phyloP scores from a whole-genome alignment of 805 yeast species.

The Pichia cephalocereana region DNA sequence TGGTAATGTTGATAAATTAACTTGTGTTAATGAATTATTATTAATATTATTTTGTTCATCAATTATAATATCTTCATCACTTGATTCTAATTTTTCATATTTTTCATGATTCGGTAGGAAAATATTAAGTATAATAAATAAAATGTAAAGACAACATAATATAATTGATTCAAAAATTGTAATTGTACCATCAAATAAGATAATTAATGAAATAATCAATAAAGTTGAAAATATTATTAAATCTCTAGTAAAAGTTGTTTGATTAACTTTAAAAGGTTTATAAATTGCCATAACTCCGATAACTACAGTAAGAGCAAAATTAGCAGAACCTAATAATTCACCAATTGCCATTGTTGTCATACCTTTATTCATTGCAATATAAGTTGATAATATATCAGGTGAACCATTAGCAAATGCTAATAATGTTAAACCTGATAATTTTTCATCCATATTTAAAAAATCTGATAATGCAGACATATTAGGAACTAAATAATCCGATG shows the following conservation, averaged over 20 bases:
- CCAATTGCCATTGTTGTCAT: constrained; percentile 41
- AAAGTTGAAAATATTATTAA: constrained; percentile 44
- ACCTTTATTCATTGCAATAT: constrained; percentile 67
- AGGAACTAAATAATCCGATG: constrained; percentile 77
- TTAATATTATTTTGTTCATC: not conserved
- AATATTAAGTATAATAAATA: constrained; percentile 42
- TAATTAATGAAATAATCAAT: constrained; percentile 38
- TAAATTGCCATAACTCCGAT: constrained; percentile 29
- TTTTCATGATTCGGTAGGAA: constrained; percentile 12
- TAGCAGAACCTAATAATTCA: constrained; percentile 45
- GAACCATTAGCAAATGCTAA: constrained; percentile 89
- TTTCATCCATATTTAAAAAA: constrained; percentile 56
- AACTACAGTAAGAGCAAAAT: constrained; percentile 43
- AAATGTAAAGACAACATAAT: constrained; percentile 42
- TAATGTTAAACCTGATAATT: constrained; percentile 76
- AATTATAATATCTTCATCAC: not conserved
- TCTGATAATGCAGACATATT: constrained; percentile 60
- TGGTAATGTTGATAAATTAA: not conserved
- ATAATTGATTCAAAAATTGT: constrained; percentile 44
- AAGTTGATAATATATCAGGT: constrained; percentile 82
- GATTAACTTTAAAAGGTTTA: constrained; percentile 42
- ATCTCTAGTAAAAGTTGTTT: constrained; percentile 50
- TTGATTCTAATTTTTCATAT: not conserved
- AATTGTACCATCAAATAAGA: constrained; percentile 48
- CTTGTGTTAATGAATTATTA: not conserved